A percentile compares a stretch with the other conserved stretches of the same genome.
phyloP scores from a whole-genome alignment of 2,329 filamentous ascomycete species.

The Berkeleyomyces basicola region DNA sequence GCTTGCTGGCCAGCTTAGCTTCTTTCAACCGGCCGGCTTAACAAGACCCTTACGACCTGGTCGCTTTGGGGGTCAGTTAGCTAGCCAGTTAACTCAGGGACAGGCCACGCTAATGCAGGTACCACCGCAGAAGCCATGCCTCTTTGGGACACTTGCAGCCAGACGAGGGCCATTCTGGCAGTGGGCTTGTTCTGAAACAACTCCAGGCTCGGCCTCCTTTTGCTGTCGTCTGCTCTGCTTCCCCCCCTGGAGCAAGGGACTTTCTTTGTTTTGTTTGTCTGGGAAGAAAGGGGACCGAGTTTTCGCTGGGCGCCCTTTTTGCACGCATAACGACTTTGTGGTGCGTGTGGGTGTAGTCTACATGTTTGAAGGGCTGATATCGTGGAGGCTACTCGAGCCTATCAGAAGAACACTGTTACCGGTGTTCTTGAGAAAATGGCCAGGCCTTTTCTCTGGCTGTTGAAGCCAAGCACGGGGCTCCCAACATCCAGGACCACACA shows the following conservation, averaged over 20 bases:
- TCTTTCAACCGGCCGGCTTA: background rate
- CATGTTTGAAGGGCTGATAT: too few species aligned
- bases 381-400: too few species aligned
- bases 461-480: too few species aligned
- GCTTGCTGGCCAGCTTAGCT: background rate
- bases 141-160: slow-evolving; percentile 6
- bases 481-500: background rate
- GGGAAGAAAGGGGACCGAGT: background rate
- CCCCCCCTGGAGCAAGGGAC: background rate
- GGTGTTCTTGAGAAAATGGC: too few species aligned
- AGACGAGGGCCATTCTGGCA: slow-evolving; percentile 3
- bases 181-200: slow-evolving; percentile 9
- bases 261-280: background rate
- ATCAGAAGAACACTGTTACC: too few species aligned
- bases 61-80: background rate
- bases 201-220: background rate
- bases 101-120: slow-evolving; percentile 7
- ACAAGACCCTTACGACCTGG: background rate
- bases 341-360: background rate
- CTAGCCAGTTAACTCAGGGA: background rate
- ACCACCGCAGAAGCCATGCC: slow-evolving; percentile 1
- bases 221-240: background rate
- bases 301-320: background rate
- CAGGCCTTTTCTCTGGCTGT: too few species aligned
- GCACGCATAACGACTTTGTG: background rate